Evolutionary conservation across 495 filamentous ascomycete species (phyloP).

Genomic region (Xylaria telfairii): DNA sequence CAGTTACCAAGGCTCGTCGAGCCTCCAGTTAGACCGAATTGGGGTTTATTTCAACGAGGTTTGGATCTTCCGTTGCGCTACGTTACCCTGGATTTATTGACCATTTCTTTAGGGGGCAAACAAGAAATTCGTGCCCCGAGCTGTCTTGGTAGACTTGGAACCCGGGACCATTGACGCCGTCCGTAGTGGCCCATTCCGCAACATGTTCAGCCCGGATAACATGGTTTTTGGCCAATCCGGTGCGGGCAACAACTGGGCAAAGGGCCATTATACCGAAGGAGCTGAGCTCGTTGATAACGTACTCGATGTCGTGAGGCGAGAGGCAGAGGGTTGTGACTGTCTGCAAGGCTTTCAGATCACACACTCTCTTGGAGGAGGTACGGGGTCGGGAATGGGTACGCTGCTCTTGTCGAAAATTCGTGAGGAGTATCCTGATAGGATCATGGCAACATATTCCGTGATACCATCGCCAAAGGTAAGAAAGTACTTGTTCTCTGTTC

Average conservation of each 20-base stretch:
- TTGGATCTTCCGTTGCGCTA: constrained; percentile 46
- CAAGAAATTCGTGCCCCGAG: constrained; percentile 99
- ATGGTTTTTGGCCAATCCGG: constrained; percentile 99
- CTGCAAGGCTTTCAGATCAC: constrained; percentile 99
- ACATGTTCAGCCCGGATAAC: constrained; percentile 99
- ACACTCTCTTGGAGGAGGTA: constrained; percentile 99
- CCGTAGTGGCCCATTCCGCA: constrained; percentile 97
- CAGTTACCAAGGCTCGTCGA: constrained; percentile 96
- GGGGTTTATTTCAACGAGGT: constrained; percentile 99
- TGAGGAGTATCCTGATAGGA: constrained; percentile 99
- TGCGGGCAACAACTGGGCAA: constrained; percentile 99
- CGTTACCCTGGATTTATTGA: neutral
- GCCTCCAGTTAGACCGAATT: constrained; percentile 99
- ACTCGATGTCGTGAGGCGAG: constrained; percentile 97
- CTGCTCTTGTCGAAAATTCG: constrained; percentile 99
- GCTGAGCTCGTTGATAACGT: constrained; percentile 98
- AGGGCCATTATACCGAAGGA: constrained; percentile 99
- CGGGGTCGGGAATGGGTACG: constrained; percentile 99
- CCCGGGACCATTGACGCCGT: constrained; percentile 99
- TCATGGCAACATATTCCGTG: constrained; percentile 99
- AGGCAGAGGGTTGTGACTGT: constrained; percentile 99
- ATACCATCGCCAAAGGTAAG: constrained; percentile 98
- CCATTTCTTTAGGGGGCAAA: constrained; percentile 83
- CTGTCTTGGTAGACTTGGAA: constrained; percentile 99
- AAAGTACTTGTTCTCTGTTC: too few species aligned